These are phyloP conservation scores for Puccinia triticina DNA, from an alignment of 1,284 basidiomycete species.

Conservation along the genomic window DNA sequence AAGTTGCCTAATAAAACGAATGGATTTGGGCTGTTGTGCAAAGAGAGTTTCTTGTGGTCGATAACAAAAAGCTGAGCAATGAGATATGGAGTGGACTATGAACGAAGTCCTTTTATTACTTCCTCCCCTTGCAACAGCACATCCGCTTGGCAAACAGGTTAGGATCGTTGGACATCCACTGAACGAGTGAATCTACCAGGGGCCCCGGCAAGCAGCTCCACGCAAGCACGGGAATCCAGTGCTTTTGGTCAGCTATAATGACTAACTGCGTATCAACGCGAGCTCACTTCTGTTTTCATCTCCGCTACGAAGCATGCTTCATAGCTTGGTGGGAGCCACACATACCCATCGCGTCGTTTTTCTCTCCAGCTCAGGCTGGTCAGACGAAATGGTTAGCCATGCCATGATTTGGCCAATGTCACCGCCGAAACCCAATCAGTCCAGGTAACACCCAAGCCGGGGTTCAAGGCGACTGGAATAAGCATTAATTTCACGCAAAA, in stretches of 20 bases:
- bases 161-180: neutral
- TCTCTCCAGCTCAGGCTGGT: no score
- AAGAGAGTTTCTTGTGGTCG: no score
- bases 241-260: neutral
- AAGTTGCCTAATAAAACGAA: neutral
- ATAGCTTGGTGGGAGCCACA: no score
- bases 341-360: no score
- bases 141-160: neutral
- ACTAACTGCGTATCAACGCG: neutral
- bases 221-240: neutral
- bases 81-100: neutral
- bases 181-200: neutral
- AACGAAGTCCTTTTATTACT: neutral
- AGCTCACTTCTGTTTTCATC: neutral
- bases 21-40: no score
- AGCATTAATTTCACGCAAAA: no score
- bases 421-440: no score
- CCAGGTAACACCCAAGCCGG: no score
- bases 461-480: no score
- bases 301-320: neutral
- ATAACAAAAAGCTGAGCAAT: neutral
- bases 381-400: no score
- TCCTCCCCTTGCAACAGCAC: no score
- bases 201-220: neutral
- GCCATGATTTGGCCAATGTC: no score